Conservation (phyloP, 768 basidiomycete species). For the Trametes coccinea region DNA sequence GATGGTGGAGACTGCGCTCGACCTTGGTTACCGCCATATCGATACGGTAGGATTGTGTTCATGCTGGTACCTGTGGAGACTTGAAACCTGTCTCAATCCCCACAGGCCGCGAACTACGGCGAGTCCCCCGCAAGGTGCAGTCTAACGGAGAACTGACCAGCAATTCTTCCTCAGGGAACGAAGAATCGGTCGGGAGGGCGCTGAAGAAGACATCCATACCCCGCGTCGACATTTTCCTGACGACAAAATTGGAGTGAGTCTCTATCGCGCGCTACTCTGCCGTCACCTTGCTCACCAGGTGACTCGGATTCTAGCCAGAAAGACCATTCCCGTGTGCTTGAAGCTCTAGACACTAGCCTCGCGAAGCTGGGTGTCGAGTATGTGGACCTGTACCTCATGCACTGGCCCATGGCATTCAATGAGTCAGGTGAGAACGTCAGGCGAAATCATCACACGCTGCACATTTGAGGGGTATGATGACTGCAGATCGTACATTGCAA, state of each 20-base stretch:
- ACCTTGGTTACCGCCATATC: constrained; percentile 6
- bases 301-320: constrained; percentile 29
- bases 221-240: constrained; percentile 47
- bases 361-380: constrained; percentile 35
- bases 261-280: too few species aligned
- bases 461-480: neutral
- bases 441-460: too few species aligned
- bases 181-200: constrained; percentile 46
- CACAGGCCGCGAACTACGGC: constrained; percentile 8
- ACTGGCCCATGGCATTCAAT: constrained; percentile 31
- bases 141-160: neutral
- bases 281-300: constrained; percentile 26
- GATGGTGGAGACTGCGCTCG: constrained; percentile 12
- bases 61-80: too few species aligned
- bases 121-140: neutral
- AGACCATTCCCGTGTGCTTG: constrained; percentile 32
- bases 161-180: constrained; percentile 37
- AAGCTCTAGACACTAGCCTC: constrained; percentile 35
- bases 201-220: constrained; percentile 48
- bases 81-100: too few species aligned
- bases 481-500: constrained; percentile 3
- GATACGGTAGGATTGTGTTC: neutral
- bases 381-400: constrained; percentile 49
- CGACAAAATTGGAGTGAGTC: constrained; percentile 47
- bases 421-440: neutral